phyloP scores from a whole-genome alignment of 129 eudicot genomes.

The Flaveria bidentis region DNA sequence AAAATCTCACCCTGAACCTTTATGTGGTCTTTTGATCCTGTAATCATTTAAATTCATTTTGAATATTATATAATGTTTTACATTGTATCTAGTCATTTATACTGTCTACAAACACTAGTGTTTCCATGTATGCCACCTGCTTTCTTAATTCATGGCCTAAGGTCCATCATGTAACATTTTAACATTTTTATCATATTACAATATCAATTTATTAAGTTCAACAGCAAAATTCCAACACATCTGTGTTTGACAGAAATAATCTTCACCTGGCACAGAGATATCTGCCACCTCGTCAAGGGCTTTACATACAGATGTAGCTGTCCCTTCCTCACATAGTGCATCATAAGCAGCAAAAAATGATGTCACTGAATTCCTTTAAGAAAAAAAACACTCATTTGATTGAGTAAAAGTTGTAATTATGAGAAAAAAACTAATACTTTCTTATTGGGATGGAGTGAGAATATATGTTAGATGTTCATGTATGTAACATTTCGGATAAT shows the following conservation, averaged over 20 bases:
- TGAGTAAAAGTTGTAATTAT: neutral
- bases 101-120: constrained; percentile 11
- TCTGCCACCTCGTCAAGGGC: constrained; percentile 97
- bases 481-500: constrained; percentile 19
- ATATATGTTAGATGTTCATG: neutral
- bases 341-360: constrained; percentile 91
- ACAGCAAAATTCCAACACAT: constrained; percentile 1
- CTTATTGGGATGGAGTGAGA: constrained; percentile 15
- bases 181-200: constrained; percentile 19
- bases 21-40: constrained; percentile 75
- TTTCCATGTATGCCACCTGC: neutral
- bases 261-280: constrained; percentile 79
- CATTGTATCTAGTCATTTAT: neutral
- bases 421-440: neutral
- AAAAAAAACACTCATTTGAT: constrained; percentile 24
- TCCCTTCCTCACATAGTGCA: constrained; percentile 95
- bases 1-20: constrained; percentile 93
- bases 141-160: neutral
- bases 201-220: constrained; percentile 8
- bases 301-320: constrained; percentile 86
- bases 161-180: constrained; percentile 14
- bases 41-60: constrained; percentile 11
- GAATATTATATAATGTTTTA: constrained; percentile 1
- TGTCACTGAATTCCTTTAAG: constrained; percentile 71
- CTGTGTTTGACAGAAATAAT: constrained; percentile 9